These are phyloP conservation scores for Pythium rhizo-oryzae DNA, from an alignment of 352 stramenopile species.

Conservation along the genomic window DNA sequence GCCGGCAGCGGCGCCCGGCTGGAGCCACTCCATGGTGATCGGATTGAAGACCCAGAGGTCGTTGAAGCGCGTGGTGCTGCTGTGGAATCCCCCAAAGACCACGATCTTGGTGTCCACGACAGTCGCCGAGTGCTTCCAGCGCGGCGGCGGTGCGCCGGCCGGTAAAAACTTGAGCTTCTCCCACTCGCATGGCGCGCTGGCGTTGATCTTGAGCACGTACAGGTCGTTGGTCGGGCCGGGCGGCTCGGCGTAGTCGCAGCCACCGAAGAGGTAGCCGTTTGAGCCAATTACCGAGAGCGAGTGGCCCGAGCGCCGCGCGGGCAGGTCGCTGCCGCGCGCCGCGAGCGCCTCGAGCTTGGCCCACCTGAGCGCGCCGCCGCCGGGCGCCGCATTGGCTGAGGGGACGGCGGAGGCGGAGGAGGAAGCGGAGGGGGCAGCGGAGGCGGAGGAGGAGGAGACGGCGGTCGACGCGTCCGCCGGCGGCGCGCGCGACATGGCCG, in stretches of 20 bases:
- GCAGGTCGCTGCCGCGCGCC: conserved; percentile 80
- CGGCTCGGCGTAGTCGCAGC: conserved; percentile 86
- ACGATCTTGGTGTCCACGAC: conserved; percentile 90
- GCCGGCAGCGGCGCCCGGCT: conserved; percentile 29
- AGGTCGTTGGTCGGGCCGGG: conserved; percentile 93
- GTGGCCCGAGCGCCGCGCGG: conserved; percentile 92
- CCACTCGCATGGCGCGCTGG: conserved; percentile 71
- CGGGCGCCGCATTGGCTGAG: conserved; percentile 1
- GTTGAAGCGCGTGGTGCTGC: conserved; percentile 88
- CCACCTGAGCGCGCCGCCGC: conserved; percentile 47
- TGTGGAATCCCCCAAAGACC: conserved; percentile 95
- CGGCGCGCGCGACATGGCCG: not conserved
- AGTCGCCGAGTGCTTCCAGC: conserved; percentile 93
- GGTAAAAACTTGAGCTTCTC: conserved; percentile 56
- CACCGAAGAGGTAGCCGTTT: conserved; percentile 93
- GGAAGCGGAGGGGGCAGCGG: not conserved
- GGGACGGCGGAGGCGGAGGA: not conserved
- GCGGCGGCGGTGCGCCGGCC: conserved; percentile 40
- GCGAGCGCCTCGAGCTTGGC: conserved; percentile 51
- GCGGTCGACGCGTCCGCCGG: not conserved
- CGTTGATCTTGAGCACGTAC: conserved; percentile 92
- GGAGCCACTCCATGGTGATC: conserved; percentile 92
- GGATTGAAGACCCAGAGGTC: conserved; percentile 98
- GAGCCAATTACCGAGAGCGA: conserved; percentile 91
- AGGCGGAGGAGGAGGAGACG: not conserved